Evolutionary conservation across 306 rosid species (phyloP), one percentile per base, ranked within the genome.

Genomic region (Ormosia semicastrata): DNA sequence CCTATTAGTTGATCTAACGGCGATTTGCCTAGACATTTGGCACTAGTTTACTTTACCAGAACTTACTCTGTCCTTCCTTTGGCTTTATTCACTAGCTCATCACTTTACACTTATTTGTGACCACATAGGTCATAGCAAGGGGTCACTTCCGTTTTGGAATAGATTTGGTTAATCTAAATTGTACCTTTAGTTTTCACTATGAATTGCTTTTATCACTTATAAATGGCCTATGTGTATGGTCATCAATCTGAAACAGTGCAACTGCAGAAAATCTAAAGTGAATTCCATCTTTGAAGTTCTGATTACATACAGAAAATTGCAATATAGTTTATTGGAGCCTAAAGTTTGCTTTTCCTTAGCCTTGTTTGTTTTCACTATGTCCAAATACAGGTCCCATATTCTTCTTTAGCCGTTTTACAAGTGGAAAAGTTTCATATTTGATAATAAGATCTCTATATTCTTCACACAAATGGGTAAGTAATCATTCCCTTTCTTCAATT

Each of bases 401-500:
- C 13, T 81, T 76, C 82, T 67, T 83, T 85, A 29, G 85, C 77
- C 70, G 76, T 76, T 86, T 88, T 41, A 46, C 60, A 6, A 60
- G 6, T 15, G 57, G 56, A 66, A 88, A 84, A 53, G 86, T 70
- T 3, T 10, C 24, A 46, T 53, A 80, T 71, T 54, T 75, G 73
- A 24, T 73, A 32, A 37, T 59, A 36, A 30, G 52, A 70, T 57
- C 73, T 81, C 60, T 76, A 44, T 71, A 47, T 74, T 86, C 87
- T 63, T 70, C 71, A 79, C 52, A 57, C 84, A 73, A 82, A 83
- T 85, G 85, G 82, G 82, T 73, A 63, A 67, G 78, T 75, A 85
- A 88, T 83, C 85, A 80, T 87, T 86, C 83, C 84, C 71, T 81
- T 85, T 85, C 49, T 77, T 74, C 54, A 47, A 59, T 80, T 64